Evolutionary conservation across 306 rosid genomes (phyloP).

Genomic region (Cotoneaster glaucophyllus): DNA sequence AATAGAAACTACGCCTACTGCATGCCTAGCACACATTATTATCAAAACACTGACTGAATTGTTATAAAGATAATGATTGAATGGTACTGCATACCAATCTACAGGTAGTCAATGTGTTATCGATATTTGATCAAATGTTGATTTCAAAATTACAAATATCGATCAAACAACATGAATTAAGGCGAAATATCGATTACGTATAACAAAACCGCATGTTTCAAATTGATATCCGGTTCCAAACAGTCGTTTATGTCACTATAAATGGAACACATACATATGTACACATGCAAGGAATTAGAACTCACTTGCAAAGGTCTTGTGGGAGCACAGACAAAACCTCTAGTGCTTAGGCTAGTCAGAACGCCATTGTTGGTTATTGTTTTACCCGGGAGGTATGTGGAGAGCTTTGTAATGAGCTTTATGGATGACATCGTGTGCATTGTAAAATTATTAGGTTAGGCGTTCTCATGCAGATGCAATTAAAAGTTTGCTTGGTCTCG

Average conservation of each 20-base stretch:
- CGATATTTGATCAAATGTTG: no score
- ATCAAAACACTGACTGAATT: no score
- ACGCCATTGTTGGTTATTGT: not conserved
- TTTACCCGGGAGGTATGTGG: not conserved
- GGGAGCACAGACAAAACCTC: conserved; percentile 25
- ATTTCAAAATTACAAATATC: no score
- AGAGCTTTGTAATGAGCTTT: conserved; percentile 19
- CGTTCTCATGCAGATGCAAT: not conserved
- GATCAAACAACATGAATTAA: no score
- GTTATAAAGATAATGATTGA: no score
- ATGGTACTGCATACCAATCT: no score
- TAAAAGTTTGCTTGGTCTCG: not conserved
- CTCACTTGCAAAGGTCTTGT: conserved; percentile 43
- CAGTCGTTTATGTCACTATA: not conserved
- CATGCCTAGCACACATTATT: no score
- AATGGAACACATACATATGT: not conserved
- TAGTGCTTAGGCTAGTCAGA: not conserved
- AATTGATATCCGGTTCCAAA: not conserved
- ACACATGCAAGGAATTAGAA: not conserved
- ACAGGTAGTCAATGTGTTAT: no score
- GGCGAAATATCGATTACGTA: no score
- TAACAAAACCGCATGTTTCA: not conserved
- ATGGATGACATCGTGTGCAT: conserved; percentile 18
- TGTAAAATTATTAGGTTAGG: not conserved
- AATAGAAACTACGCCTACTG: no score